Evolutionary conservation across 2,329 filamentous ascomycete species (phyloP), one percentile per base, ranked within the genome.

Genomic region (Trichoderma breve): DNA sequence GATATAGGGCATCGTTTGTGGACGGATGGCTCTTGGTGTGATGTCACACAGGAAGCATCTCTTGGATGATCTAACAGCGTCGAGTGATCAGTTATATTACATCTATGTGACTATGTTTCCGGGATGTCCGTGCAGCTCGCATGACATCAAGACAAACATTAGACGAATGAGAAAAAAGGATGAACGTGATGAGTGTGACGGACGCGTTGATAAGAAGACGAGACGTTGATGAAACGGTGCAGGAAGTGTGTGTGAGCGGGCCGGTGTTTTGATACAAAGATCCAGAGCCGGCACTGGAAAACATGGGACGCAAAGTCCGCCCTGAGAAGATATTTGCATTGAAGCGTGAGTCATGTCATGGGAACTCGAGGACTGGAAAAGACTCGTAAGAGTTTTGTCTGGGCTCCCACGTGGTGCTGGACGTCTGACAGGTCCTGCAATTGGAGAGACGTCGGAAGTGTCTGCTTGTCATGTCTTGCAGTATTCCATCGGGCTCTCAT

Each of bases 161-260:
- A 21, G 18, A 24, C 57, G 28, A 24, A 66, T 26, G 30, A 47
- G 43, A n/a, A 47, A 47, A 47, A 47, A 51, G 43, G 18, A 34
- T 67, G 43, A 18, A 67, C 15, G 47, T 14, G 36, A 68, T 18
- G 55, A 34, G 21, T 47, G 18, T 61, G 34, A 30, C 18, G 47
- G 51, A 39, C n/a, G 43, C 9, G 34, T 18, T 21, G 51, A 47
- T 47, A 32, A 58, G 53, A 32, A 18, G 39, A 30, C 66, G 66
- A 70, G 66, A 70, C 66, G 18, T 53, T 51, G 66, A 70, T 70
- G 66, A 70, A 70, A 70, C 66, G 39, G 32, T 14, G n/a, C 24
- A 28, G 14, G 28, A 51, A n/a, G 11, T 58, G 57, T 18, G 66
- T 69, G 66, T 51, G 57, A 53, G 43, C 39, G 57, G 51, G 32